phyloP scores from a whole-genome alignment of 495 filamentous ascomycete species.

The Lasiosphaeria ovina region DNA sequence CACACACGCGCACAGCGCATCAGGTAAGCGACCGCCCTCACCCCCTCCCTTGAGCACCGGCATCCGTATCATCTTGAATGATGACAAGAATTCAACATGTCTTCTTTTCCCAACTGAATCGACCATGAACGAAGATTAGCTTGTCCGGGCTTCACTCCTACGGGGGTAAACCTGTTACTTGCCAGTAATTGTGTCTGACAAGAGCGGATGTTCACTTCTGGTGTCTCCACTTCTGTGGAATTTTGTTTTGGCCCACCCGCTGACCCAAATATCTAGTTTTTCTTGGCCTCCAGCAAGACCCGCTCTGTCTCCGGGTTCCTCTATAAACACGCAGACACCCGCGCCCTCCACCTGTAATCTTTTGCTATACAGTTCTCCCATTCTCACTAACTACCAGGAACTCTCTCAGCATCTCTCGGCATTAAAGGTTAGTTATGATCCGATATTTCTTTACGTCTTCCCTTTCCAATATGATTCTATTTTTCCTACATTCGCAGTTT shows the following conservation, averaged over 20 bases:
- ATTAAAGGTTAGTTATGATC: conserved; percentile 1
- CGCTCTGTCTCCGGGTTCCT: too few relatives aligned
- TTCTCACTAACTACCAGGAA: too few relatives aligned
- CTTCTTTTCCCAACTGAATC: conserved; percentile 96
- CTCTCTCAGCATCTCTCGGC: too few relatives aligned
- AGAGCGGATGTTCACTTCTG: conserved; percentile 11
- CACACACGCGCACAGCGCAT: background rate
- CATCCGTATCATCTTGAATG: conserved; percentile 49
- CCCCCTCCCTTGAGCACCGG: conserved; percentile 10
- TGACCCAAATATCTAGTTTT: conserved; percentile 7
- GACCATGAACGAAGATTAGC: conserved; percentile 81
- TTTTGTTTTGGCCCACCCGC: conserved; percentile 11
- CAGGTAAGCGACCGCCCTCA: conserved; percentile 24
- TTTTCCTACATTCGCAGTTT: conserved; percentile 66
- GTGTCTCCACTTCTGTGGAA: background rate
- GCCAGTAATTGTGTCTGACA: conserved; percentile 94
- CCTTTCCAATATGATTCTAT: conserved; percentile 53
- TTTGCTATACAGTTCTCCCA: too few relatives aligned
- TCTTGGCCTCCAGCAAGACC: background rate
- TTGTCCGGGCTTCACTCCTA: conserved; percentile 66
- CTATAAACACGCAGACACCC: too few relatives aligned
- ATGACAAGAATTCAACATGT: conserved; percentile 73
- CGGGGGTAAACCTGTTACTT: conserved; percentile 81
- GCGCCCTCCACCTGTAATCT: too few relatives aligned
- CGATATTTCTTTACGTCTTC: conserved; percentile 6